phyloP scores from a whole-genome alignment of 164 flowering plant genomes.

The Cinnamomum micranthum region DNA sequence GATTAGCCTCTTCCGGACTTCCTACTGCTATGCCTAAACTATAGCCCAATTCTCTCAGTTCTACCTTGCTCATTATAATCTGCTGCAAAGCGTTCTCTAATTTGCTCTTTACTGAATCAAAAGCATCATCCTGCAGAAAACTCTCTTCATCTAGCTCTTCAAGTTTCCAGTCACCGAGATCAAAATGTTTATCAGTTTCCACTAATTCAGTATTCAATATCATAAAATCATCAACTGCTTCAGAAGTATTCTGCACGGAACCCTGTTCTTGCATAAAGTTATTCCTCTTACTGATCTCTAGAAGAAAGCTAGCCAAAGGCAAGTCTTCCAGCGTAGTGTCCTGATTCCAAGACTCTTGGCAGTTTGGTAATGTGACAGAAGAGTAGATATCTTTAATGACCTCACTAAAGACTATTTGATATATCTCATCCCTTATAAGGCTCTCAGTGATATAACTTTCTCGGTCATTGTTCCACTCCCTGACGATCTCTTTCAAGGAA shows the following conservation, averaged over 20 bases:
- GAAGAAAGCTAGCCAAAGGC: constrained; percentile 1
- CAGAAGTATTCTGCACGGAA: constrained; percentile 16
- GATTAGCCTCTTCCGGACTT: constrained; percentile 8
- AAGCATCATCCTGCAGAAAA: constrained; percentile 18
- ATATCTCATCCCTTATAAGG: constrained; percentile 26
- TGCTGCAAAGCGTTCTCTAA: constrained; percentile 39
- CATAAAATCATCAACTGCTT: constrained; percentile 24
- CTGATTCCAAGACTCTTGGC: not conserved
- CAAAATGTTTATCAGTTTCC: constrained; percentile 17
- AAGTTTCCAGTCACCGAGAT: constrained; percentile 11
- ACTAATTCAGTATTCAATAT: constrained; percentile 19
- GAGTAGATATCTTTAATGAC: constrained; percentile 10
- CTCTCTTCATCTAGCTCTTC: constrained; percentile 15
- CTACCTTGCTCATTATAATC: constrained; percentile 19
- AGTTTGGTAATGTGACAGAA: not conserved
- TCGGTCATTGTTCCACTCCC: constrained; percentile 22
- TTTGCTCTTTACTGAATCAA: constrained; percentile 26
- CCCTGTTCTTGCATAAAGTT: constrained; percentile 26
- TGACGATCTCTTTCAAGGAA: constrained; percentile 18
- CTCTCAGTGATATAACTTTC: constrained; percentile 18
- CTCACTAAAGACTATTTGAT: constrained; percentile 17
- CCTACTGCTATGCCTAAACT: constrained; percentile 17
- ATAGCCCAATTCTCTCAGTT: constrained; percentile 26
- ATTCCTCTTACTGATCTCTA: constrained; percentile 16
- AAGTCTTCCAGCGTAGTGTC: constrained; percentile 2